These are phyloP conservation scores for Fusarium verrucosum DNA, from an alignment of 2,329 filamentous ascomycete genomes.

Conservation along the genomic window DNA sequence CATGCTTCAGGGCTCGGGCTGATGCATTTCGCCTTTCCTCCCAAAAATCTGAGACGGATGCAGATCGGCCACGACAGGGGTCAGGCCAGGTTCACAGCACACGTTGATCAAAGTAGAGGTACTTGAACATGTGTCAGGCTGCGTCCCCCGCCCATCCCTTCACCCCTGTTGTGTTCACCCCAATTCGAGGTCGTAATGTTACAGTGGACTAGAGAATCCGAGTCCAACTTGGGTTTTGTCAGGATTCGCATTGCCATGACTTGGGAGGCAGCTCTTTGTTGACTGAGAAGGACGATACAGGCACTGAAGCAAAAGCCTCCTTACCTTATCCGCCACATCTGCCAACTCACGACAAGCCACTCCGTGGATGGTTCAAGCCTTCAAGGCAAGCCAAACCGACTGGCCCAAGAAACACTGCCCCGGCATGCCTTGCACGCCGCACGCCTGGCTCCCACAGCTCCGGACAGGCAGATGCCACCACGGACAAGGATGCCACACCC, in stretches of 20 bases:
- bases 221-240: constrained; percentile 20
- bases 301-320: not conserved
- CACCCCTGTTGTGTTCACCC: constrained; percentile 34
- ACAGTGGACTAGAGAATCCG: constrained; percentile 30
- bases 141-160: constrained; percentile 37
- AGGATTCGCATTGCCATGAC: not conserved
- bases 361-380: constrained; percentile 33
- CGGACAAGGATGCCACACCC: constrained; percentile 34
- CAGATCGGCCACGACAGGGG: constrained; percentile 49
- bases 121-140: constrained; percentile 46
- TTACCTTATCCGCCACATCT: not conserved
- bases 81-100: constrained; percentile 18
- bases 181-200: constrained; percentile 38
- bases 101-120: constrained; percentile 39
- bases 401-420: constrained; percentile 40
- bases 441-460: constrained; percentile 36
- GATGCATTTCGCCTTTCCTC: constrained; percentile 43
- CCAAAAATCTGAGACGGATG: constrained; percentile 51
- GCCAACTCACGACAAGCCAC: constrained; percentile 10
- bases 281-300: not conserved
- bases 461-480: constrained; percentile 40
- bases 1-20: constrained; percentile 42
- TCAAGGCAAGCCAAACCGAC: constrained; percentile 30
- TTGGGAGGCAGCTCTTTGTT: not conserved
- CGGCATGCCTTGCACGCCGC: constrained; percentile 30